Conservation (phyloP, 78 protist genomes). For the Trichosphaerium sp. region DNA sequence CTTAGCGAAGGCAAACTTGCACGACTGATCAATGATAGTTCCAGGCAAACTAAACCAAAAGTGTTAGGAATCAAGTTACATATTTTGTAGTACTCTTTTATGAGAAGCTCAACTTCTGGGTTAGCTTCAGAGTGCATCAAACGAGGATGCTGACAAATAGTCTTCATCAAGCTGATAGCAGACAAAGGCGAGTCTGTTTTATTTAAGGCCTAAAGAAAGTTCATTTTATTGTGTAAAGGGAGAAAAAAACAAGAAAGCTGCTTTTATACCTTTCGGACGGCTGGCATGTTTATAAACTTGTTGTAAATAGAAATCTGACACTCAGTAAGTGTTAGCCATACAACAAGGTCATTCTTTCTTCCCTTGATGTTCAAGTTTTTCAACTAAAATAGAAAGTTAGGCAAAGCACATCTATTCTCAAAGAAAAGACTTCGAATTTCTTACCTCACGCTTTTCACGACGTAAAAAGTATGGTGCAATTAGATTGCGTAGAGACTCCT, state of each 20-base stretch:
- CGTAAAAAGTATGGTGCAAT: constrained; percentile 36
- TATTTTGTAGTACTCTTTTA: too few species aligned
- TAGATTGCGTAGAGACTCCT: background rate
- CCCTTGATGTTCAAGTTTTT: too few species aligned
- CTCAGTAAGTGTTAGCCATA: constrained; percentile 13
- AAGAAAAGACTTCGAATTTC: background rate
- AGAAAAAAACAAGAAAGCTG: too few species aligned
- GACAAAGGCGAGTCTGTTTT: background rate
- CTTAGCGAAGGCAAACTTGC: background rate
- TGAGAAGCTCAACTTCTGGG: too few species aligned
- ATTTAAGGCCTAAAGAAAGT: background rate
- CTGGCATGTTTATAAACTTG: background rate
- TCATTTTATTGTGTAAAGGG: too few species aligned
- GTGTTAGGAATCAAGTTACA: too few species aligned
- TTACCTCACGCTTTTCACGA: constrained; percentile 12
- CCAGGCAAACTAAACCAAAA: too few species aligned
- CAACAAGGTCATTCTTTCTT: constrained; percentile 14
- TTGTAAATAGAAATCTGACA: constrained; percentile 7
- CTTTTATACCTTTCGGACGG: background rate
- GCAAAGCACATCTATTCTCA: background rate
- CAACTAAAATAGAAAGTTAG: too few species aligned
- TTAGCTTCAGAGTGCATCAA: background rate
- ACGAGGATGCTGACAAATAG: constrained; percentile 6
- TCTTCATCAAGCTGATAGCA: constrained; percentile 10
- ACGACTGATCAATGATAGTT: background rate